These are phyloP conservation scores for Metschnikowia proteae DNA, from an alignment of 805 yeast genomes.

Conservation along the genomic window DNA sequence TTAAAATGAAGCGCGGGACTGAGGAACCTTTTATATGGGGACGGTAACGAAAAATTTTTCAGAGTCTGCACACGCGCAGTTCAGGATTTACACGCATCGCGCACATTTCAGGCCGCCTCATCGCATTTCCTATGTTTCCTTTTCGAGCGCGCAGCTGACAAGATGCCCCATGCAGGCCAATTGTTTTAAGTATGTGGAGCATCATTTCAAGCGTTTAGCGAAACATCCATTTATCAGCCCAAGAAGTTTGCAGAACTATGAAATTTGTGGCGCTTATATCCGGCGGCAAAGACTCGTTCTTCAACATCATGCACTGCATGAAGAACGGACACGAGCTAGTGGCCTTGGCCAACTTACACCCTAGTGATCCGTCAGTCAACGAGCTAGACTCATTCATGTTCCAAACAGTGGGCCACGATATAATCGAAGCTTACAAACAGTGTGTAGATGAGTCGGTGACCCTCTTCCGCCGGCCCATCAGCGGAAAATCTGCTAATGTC, in stretches of 20 bases:
- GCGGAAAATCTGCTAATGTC: conserved; percentile 60
- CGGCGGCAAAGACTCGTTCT: conserved; percentile 96
- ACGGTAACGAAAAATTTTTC: conserved; percentile 11
- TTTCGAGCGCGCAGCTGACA: neutral
- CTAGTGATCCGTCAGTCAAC: conserved; percentile 37
- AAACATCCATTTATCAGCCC: neutral
- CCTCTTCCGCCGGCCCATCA: conserved; percentile 63
- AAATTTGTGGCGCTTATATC: conserved; percentile 88
- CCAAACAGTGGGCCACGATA: conserved; percentile 93
- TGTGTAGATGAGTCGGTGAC: conserved; percentile 68
- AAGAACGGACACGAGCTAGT: conserved; percentile 78
- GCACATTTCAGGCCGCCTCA: conserved; percentile 1
- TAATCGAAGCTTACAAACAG: conserved; percentile 58
- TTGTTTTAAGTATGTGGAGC: neutral
- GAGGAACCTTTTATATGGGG: conserved; percentile 4
- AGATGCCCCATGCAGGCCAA: neutral
- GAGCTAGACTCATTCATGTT: conserved; percentile 96
- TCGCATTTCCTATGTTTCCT: neutral
- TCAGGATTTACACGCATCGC: conserved; percentile 1
- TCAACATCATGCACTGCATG: conserved; percentile 81
- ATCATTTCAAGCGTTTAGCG: neutral
- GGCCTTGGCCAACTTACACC: conserved; percentile 82
- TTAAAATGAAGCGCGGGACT: conserved; percentile 4
- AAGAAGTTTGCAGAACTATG: conserved; percentile 43
- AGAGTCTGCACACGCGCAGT: conserved; percentile 2